Evolutionary conservation across 192 early-diverging fungal genomes (phyloP), one percentile per base, ranked within the genome.

Genomic region (Diversispora epigaea): DNA sequence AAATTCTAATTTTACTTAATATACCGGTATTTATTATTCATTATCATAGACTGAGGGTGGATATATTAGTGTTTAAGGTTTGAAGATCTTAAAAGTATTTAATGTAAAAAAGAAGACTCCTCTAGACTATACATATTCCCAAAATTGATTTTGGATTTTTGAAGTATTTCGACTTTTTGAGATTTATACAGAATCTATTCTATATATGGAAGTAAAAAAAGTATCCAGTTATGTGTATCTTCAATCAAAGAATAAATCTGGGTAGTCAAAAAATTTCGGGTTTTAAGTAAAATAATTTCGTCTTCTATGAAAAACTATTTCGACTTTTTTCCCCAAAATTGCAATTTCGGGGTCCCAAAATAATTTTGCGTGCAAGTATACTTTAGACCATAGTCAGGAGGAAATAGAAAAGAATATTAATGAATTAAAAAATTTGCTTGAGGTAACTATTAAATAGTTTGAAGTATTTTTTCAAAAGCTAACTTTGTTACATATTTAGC

Each of bases 11-110:
- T 17, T 52, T 15, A 52, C 11, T 22, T 73, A 71, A 71, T 60
- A 25, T 73, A 73, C 71, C 43, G 57, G 70, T 73, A 73, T 58
- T 56, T 73, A 46, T 55, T 60, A 61, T 4, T n/a, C 50, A 54
- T 45, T 71, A 21, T 55, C 55, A 15, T 71, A 71, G 70, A 58
- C 43, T 3, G 4, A 32, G 43, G 61, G 43, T 61, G 43, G 43
- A 46, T 73, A 73, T 47, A 72, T 61, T 3, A 73, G 71, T 47
- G 22, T 73, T 60, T 7, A 15, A 41, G 56, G 22, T 11, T 50
- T 73, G 40, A 73, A 73, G 21, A 57, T 19, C 22, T 60, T 73
- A 17, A 73, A 73, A 19, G 71, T 14, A 25, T 61, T 73, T 19
- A 73, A 73, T 60, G 46, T 60, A 7, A 44, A 45, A 47, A 60